Percentiles rank a stretch among this genome's conserved stretches.
Conservation (phyloP, 2,329 filamentous ascomycete species). For the Stagonosporopsis rhizophila region DNA sequence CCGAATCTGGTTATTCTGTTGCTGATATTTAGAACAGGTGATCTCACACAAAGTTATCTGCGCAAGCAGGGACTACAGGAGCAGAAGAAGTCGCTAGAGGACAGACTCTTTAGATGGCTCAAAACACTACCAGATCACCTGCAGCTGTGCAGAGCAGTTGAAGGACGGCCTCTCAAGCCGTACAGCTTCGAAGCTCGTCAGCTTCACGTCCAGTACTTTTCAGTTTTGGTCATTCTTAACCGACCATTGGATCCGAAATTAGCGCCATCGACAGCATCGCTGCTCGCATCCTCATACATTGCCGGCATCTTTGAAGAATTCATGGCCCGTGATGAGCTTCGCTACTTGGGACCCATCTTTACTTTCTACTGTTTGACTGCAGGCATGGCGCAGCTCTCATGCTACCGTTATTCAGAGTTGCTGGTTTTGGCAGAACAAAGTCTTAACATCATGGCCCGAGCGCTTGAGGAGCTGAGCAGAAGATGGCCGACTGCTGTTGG, state of each 20-base stretch:
- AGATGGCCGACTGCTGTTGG: constrained; percentile 44
- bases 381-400: constrained; percentile 50
- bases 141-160: constrained; percentile 33
- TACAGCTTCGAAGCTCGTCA: constrained; percentile 50
- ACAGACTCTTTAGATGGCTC: constrained; percentile 51
- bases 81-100: constrained; percentile 45
- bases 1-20: neutral
- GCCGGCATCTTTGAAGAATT: constrained; percentile 55
- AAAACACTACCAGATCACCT: constrained; percentile 46
- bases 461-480: constrained; percentile 41
- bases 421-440: constrained; percentile 38
- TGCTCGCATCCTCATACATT: constrained; percentile 52
- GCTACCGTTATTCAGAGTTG: constrained; percentile 46
- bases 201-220: constrained; percentile 51
- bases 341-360: constrained; percentile 51
- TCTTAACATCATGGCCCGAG: constrained; percentile 34
- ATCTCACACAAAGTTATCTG: constrained; percentile 51
- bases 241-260: constrained; percentile 40
- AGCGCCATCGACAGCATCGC: constrained; percentile 46
- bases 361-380: constrained; percentile 53
- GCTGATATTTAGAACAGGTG: constrained; percentile 31
- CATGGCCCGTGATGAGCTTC: constrained; percentile 51
- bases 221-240: constrained; percentile 50
- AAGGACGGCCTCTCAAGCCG: constrained; percentile 32
- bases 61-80: constrained; percentile 43